Conservation (phyloP, 257 asterid species). For the Solanum piurae region DNA sequence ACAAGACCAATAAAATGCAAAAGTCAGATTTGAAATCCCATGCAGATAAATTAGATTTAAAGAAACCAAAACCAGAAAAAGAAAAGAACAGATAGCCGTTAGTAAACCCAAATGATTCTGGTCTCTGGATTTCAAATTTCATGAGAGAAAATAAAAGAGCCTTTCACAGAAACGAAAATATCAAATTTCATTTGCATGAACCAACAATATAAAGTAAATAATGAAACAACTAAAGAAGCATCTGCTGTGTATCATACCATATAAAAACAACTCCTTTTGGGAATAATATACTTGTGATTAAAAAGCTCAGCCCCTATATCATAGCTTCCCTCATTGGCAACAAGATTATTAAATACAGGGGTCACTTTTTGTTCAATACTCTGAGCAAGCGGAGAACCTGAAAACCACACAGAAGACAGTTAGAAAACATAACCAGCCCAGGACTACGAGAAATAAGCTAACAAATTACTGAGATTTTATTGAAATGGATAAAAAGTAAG, state of each 20-base stretch:
- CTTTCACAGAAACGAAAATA: not conserved
- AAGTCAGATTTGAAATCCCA: not conserved
- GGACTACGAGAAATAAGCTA: not conserved
- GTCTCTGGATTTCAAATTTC: not conserved
- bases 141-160: not conserved
- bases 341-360: conserved; percentile 48
- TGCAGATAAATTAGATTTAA: not conserved
- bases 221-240: not conserved
- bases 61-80: not conserved
- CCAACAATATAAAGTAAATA: not conserved
- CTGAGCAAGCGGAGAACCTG: conserved; percentile 23
- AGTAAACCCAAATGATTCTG: not conserved
- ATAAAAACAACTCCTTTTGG: conserved; percentile 57
- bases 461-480: not conserved
- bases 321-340: conserved; percentile 30
- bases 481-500: not conserved
- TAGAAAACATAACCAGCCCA: not conserved
- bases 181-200: not conserved
- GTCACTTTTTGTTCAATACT: conserved; percentile 15
- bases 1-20: conserved; percentile 11
- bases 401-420: not conserved
- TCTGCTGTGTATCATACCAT: conserved; percentile 34
- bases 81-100: not conserved
- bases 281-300: conserved; percentile 48
- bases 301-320: conserved; percentile 61